These are phyloP conservation scores for Penicillium paneum DNA, from an alignment of 2,329 filamentous ascomycete genomes.

Conservation along the genomic window DNA sequence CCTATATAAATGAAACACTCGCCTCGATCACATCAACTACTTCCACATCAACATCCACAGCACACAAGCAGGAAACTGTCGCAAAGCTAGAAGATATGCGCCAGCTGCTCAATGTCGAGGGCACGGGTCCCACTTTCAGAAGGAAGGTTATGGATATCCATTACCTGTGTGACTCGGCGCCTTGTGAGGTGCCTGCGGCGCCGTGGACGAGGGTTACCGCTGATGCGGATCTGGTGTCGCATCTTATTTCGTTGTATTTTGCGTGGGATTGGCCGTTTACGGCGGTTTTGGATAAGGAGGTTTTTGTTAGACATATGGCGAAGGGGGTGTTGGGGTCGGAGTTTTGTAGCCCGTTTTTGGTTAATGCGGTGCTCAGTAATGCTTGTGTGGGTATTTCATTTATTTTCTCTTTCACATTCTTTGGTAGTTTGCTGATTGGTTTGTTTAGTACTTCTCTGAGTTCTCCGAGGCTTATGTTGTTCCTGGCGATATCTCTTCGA, in stretches of 20 bases:
- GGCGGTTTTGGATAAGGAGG: constrained; percentile 74
- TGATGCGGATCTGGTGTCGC: constrained; percentile 70
- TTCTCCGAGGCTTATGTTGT: constrained; percentile 39
- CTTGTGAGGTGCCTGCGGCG: constrained; percentile 33
- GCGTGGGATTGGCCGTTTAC: constrained; percentile 91
- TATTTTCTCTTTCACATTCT: neutral
- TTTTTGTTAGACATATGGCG: constrained; percentile 57
- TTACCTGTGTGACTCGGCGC: constrained; percentile 38
- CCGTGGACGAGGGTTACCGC: constrained; percentile 79
- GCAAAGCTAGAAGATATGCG: constrained; percentile 30
- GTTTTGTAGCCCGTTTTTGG: constrained; percentile 82
- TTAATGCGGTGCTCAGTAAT: constrained; percentile 79
- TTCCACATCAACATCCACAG: neutral
- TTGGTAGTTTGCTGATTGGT: neutral
- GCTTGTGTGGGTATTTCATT: constrained; percentile 35
- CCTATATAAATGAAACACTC: constrained; percentile 34
- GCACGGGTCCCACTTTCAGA: constrained; percentile 31
- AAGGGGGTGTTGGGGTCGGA: constrained; percentile 49
- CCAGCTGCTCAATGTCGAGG: constrained; percentile 30
- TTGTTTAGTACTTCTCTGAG: constrained; percentile 36
- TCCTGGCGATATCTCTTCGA: constrained; percentile 37
- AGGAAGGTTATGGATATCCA: constrained; percentile 43
- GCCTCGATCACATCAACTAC: neutral
- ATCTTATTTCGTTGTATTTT: constrained; percentile 89
- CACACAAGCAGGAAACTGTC: constrained; percentile 19